Percentiles rank a stretch among this genome's conserved stretches.
These are phyloP conservation scores for Penicillium manginii DNA, from an alignment of 495 filamentous ascomycete genomes.

Conservation along the genomic window DNA sequence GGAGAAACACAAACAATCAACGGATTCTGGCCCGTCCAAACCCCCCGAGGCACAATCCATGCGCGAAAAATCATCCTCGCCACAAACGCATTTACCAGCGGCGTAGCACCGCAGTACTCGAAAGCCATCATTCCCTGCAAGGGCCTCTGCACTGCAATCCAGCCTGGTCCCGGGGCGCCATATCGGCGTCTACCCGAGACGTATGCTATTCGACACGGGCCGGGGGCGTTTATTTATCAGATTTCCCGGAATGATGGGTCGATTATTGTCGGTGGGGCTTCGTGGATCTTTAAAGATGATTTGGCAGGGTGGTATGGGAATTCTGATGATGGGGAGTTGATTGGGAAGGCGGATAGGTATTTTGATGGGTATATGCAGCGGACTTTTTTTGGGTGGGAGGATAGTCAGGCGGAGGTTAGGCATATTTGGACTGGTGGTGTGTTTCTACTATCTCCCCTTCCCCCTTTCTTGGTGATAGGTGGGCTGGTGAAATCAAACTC, in stretches of 20 bases:
- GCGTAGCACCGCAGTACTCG: slow-evolving; percentile 58
- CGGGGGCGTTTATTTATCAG: slow-evolving; percentile 56
- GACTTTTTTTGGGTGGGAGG: slow-evolving; percentile 50
- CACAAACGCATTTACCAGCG: slow-evolving; percentile 73
- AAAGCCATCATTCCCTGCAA: slow-evolving; percentile 61
- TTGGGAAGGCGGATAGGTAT: slow-evolving; percentile 60
- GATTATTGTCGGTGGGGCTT: slow-evolving; percentile 69
- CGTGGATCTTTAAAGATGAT: slow-evolving; percentile 52
- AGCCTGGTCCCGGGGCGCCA: slow-evolving; percentile 54
- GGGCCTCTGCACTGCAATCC: slow-evolving; percentile 66
- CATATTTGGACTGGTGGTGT: slow-evolving; percentile 55
- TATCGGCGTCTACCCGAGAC: slow-evolving; percentile 30
- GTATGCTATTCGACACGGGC: slow-evolving; percentile 28
- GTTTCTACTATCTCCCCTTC: background rate
- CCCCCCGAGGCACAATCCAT: slow-evolving; percentile 55
- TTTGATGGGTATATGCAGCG: slow-evolving; percentile 59
- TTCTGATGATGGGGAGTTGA: slow-evolving; percentile 56
- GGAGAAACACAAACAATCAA: slow-evolving; percentile 25
- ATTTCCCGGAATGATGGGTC: slow-evolving; percentile 69
- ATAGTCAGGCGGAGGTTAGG: slow-evolving; percentile 44
- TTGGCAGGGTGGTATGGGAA: slow-evolving; percentile 57
- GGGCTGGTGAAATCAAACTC: background rate
- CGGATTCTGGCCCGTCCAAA: slow-evolving; percentile 45
- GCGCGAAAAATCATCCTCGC: slow-evolving; percentile 65
- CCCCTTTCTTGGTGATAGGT: background rate